phyloP scores from a whole-genome alignment of 2,329 filamentous ascomycete genomes.

The Alternaria sp. region DNA sequence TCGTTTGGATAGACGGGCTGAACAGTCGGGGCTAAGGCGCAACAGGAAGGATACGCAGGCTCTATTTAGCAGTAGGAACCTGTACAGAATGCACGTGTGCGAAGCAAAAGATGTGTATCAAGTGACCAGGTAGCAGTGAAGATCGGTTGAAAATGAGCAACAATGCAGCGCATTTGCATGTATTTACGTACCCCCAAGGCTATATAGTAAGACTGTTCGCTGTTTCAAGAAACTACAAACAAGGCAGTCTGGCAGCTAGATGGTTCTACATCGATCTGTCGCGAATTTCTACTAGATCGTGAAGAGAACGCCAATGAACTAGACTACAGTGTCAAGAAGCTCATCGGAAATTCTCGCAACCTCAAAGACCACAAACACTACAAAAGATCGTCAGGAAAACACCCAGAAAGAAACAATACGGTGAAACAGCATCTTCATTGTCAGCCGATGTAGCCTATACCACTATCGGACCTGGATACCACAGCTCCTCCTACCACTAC shows the following conservation, averaged over 20 bases:
- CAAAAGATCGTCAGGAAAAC: not conserved
- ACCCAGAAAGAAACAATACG: not conserved
- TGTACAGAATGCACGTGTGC: not conserved
- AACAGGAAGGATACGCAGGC: not conserved
- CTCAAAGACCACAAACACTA: not conserved
- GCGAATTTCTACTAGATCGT: not conserved
- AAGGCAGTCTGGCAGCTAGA: not conserved
- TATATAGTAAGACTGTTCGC: not conserved
- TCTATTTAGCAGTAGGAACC: not conserved
- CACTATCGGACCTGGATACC: not conserved
- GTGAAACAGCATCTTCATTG: conserved; percentile 1
- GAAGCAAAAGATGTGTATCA: not conserved
- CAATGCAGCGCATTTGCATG: not conserved
- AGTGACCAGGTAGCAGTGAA: not conserved
- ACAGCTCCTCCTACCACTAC: not conserved
- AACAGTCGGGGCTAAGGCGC: not conserved
- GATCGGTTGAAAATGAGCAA: not conserved
- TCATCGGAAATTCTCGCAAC: not conserved
- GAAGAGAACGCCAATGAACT: not conserved
- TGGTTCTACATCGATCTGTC: not conserved
- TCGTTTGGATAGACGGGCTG: not conserved
- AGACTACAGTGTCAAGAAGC: not conserved
- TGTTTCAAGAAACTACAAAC: not conserved
- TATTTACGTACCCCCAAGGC: not conserved
- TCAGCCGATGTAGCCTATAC: not conserved